These are phyloP conservation scores for Naegleria lovaniensis DNA, from an alignment of 208 protist genomes.

Conservation along the genomic window DNA sequence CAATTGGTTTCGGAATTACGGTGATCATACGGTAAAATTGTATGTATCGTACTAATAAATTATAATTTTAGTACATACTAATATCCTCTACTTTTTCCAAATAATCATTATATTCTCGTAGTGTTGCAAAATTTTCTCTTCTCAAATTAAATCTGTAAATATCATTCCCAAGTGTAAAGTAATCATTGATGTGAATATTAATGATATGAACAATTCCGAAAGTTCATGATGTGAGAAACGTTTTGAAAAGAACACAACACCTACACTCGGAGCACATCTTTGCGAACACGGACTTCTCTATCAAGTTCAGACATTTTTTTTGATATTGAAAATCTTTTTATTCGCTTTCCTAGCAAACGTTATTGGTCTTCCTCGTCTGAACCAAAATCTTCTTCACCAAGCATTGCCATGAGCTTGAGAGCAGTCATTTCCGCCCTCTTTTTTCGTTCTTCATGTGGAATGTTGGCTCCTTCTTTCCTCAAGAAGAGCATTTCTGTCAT, in stretches of 20 bases:
- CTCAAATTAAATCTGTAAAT: not conserved
- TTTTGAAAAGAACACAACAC: too few species aligned
- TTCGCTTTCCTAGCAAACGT: too few species aligned
- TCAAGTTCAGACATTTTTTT: too few species aligned
- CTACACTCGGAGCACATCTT: too few species aligned
- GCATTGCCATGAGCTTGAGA: not conserved
- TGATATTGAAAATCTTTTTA: too few species aligned
- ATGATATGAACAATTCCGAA: too few species aligned
- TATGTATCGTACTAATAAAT: not conserved
- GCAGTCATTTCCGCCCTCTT: not conserved
- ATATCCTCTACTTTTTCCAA: conserved; percentile 13
- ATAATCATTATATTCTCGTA: conserved; percentile 19
- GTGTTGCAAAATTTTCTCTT: not conserved
- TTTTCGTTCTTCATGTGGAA: not conserved
- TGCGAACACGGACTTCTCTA: too few species aligned
- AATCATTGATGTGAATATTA: too few species aligned
- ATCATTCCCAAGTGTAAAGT: too few species aligned
- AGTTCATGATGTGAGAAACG: too few species aligned
- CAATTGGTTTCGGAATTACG: too few species aligned
- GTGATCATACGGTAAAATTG: not conserved
- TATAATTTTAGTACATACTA: not conserved
- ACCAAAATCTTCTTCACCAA: not conserved
- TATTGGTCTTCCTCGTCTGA: not conserved
- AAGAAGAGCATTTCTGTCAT: not conserved
- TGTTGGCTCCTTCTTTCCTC: not conserved